A percentile compares a stretch with the other conserved stretches of the same genome.
These are phyloP conservation scores for Saccharomycopsis sp. DNA, from an alignment of 805 yeast genomes.

Conservation along the genomic window DNA sequence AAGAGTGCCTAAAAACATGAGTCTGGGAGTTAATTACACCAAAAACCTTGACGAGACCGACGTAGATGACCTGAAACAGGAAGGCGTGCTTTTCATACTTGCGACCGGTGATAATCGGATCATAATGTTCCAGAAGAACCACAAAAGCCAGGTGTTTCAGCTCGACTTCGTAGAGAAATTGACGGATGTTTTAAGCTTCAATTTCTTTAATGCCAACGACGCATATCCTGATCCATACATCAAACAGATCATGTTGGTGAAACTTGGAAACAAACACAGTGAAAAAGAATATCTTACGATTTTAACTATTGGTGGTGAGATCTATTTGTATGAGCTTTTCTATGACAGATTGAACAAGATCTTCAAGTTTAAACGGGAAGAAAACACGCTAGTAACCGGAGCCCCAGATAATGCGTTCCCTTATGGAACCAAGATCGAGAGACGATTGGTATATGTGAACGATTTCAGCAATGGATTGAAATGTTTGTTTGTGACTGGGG, in stretches of 20 bases:
- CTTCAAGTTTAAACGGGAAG: slow-evolving; percentile 39
- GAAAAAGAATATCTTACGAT: slow-evolving; percentile 62
- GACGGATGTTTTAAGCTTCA: slow-evolving; percentile 25
- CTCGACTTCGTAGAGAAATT: slow-evolving; percentile 33
- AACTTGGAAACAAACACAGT: slow-evolving; percentile 51
- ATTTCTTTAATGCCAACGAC: slow-evolving; percentile 20
- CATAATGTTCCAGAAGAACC: slow-evolving; percentile 53
- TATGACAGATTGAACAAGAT: slow-evolving; percentile 37
- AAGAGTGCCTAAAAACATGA: neutral
- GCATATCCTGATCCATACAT: slow-evolving; percentile 31
- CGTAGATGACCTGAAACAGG: slow-evolving; percentile 6
- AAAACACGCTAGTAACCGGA: slow-evolving; percentile 49
- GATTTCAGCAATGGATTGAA: slow-evolving; percentile 48
- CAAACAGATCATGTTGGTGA: slow-evolving; percentile 58
- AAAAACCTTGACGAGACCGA: neutral
- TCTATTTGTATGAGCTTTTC: slow-evolving; percentile 56
- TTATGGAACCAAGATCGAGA: slow-evolving; percentile 60
- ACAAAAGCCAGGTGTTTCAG: slow-evolving; percentile 34
- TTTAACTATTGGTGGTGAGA: slow-evolving; percentile 76
- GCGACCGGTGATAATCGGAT: slow-evolving; percentile 68
- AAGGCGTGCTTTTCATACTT: slow-evolving; percentile 15
- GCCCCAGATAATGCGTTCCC: slow-evolving; percentile 77
- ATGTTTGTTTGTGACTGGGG: slow-evolving; percentile 66
- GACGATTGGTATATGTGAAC: slow-evolving; percentile 55
- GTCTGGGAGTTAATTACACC: neutral